A percentile compares a stretch with the other conserved stretches of the same genome.
These are phyloP conservation scores for Corylus heterophylla DNA, from an alignment of 306 rosid genomes.

Conservation along the genomic window DNA sequence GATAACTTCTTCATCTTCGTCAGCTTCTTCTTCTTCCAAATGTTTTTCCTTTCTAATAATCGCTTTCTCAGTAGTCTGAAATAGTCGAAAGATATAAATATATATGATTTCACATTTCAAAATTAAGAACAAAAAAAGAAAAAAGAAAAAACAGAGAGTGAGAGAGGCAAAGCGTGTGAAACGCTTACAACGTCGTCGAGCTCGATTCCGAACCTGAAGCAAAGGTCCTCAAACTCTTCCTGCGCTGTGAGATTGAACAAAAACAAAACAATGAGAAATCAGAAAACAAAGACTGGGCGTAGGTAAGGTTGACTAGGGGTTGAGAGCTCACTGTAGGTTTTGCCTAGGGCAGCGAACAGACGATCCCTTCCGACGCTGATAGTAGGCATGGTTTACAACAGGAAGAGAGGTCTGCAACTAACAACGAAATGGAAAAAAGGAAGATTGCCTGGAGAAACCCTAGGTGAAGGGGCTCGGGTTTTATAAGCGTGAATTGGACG, in stretches of 20 bases:
- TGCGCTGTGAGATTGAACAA: slow-evolving; percentile 51
- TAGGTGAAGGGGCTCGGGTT: too few species aligned
- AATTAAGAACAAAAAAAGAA: neutral
- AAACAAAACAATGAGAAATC: neutral
- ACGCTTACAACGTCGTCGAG: slow-evolving; percentile 95
- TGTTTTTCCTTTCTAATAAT: too few species aligned
- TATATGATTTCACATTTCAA: neutral
- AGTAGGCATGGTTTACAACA: slow-evolving; percentile 68
- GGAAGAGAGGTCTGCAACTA: slow-evolving; percentile 11
- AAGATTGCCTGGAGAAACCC: slow-evolving; percentile 7
- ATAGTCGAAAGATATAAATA: too few species aligned
- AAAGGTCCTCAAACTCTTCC: slow-evolving; percentile 84
- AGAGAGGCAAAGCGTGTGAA: too few species aligned
- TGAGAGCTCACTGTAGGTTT: slow-evolving; percentile 68
- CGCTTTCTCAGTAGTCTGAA: too few species aligned
- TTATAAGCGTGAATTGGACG: too few species aligned
- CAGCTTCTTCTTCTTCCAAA: too few species aligned
- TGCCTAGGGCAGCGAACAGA: slow-evolving; percentile 70
- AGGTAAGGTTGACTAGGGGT: neutral
- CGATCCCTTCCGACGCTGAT: slow-evolving; percentile 87
- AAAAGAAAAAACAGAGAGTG: too few species aligned
- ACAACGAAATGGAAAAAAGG: neutral
- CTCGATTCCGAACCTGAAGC: slow-evolving; percentile 91
- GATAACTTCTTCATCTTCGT: slow-evolving; percentile 61
- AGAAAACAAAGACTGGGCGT: neutral